Conservation (phyloP, 2,329 filamentous ascomycete genomes). For the Pseudomassariella vexata region DNA sequence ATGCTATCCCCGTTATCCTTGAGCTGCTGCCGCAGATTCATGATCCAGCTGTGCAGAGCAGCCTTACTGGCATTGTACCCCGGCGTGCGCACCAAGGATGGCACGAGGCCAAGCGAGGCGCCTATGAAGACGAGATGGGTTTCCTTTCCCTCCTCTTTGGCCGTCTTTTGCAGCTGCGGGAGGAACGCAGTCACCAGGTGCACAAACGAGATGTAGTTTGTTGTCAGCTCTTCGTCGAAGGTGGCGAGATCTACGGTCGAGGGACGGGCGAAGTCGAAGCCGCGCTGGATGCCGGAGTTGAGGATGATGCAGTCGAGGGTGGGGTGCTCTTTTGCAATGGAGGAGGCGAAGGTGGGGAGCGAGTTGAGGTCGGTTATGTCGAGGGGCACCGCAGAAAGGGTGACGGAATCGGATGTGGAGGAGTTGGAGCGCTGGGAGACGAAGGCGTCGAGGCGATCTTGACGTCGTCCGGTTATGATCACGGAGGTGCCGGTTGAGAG, state of each 20-base stretch:
- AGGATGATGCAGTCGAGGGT: slow-evolving; percentile 45
- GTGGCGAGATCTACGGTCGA: slow-evolving; percentile 29
- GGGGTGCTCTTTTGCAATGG: slow-evolving; percentile 29
- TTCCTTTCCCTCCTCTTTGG: slow-evolving; percentile 5
- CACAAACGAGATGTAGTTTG: slow-evolving; percentile 39
- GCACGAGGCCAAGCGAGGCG: slow-evolving; percentile 29
- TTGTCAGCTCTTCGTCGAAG: slow-evolving; percentile 34
- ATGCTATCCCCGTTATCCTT: slow-evolving; percentile 22
- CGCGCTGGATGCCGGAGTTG: slow-evolving; percentile 43
- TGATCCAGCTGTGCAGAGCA: slow-evolving; percentile 37
- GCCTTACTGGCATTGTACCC: slow-evolving; percentile 45
- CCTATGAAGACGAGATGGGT: slow-evolving; percentile 20
- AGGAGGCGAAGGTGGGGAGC: slow-evolving; percentile 25
- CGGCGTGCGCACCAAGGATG: slow-evolving; percentile 33
- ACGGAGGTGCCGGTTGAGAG: slow-evolving; percentile 34
- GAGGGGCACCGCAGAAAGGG: slow-evolving; percentile 26
- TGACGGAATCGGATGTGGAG: too few species aligned
- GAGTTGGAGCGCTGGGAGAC: slow-evolving; percentile 30
- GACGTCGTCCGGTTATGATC: slow-evolving; percentile 39
- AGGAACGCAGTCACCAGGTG: slow-evolving; percentile 38
- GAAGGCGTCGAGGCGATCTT: slow-evolving; percentile 40
- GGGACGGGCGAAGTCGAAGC: slow-evolving; percentile 35
- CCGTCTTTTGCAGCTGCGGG: slow-evolving; percentile 29
- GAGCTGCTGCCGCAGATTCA: slow-evolving; percentile 39
- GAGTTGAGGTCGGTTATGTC: slow-evolving; percentile 34